phyloP scores from a whole-genome alignment of 2,329 filamentous ascomycete species.

The Curvularia sp. region DNA sequence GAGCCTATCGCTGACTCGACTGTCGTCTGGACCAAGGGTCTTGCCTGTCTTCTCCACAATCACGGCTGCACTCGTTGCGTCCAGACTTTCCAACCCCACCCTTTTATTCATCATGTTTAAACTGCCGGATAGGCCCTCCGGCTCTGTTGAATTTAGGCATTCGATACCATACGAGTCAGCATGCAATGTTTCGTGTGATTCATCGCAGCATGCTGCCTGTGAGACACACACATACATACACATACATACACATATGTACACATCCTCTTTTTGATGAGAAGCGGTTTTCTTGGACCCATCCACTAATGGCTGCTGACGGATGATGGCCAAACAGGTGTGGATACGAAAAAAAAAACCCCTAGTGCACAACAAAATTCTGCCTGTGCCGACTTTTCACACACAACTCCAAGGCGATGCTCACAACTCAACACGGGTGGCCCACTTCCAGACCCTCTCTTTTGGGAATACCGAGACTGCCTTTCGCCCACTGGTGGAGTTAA shows the following conservation, averaged over 20 bases:
- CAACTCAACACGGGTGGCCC: conserved; percentile 21
- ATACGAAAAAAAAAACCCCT: conserved; percentile 12
- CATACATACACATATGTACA: neutral
- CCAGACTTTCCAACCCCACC: conserved; percentile 27
- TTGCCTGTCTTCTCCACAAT: conserved; percentile 30
- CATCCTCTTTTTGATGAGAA: neutral
- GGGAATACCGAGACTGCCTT: conserved; percentile 8
- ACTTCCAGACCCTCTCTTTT: conserved; percentile 15
- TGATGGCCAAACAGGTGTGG: conserved; percentile 27
- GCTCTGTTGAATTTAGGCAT: conserved; percentile 12
- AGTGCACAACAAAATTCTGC: conserved; percentile 24
- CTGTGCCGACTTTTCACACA: conserved; percentile 14
- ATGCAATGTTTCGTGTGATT: neutral
- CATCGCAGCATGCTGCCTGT: neutral
- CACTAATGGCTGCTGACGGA: conserved; percentile 12
- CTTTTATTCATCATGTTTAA: conserved; percentile 14
- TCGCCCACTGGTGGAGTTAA: conserved; percentile 15
- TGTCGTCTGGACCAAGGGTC: conserved; percentile 20
- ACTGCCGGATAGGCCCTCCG: conserved; percentile 10
- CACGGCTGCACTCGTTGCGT: conserved; percentile 23
- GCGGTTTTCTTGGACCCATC: neutral
- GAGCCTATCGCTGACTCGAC: conserved; percentile 26
- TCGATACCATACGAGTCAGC: conserved; percentile 17
- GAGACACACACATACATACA: neutral
- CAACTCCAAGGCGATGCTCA: conserved; percentile 18